phyloP scores from a whole-genome alignment of 352 stramenopile genomes.

The Phytophthora meadii region DNA sequence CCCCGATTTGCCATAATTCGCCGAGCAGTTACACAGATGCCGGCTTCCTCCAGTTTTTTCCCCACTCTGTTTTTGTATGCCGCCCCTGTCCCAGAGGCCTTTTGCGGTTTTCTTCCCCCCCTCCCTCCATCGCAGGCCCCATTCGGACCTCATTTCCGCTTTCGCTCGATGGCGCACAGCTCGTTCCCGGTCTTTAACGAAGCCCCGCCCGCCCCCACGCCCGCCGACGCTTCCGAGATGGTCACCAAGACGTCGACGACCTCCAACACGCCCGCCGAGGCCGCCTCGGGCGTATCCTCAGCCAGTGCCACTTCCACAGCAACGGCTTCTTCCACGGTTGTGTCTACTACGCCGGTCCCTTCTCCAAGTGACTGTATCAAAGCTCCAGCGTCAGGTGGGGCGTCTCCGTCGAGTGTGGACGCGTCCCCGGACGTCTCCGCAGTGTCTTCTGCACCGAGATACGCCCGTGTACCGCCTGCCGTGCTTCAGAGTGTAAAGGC shows the following conservation, averaged over 20 bases:
- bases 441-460: conserved; percentile 25
- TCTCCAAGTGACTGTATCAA: conserved; percentile 41
- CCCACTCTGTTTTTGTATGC: conserved; percentile 39
- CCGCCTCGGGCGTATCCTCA: conserved; percentile 35
- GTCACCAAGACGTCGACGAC: conserved; percentile 46
- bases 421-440: conserved; percentile 10
- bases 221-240: conserved; percentile 36
- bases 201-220: conserved; percentile 39
- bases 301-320: conserved; percentile 39
- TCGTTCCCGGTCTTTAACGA: conserved; percentile 71
- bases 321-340: conserved; percentile 34
- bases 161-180: conserved; percentile 65
- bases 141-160: conserved; percentile 42
- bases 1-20: conserved; percentile 38
- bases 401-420: conserved; percentile 31
- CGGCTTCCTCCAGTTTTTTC: conserved; percentile 35
- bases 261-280: conserved; percentile 29
- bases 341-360: conserved; percentile 22
- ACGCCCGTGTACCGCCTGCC: conserved; percentile 46
- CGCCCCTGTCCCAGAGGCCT: conserved; percentile 38
- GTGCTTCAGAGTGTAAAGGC: conserved; percentile 62
- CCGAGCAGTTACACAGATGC: conserved; percentile 40
- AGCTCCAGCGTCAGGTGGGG: conserved; percentile 4
- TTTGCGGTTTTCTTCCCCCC: conserved; percentile 44
- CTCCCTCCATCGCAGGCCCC: conserved; percentile 24